phyloP scores from a whole-genome alignment of 2,329 filamentous ascomycete species.

The Septoria petroselini region DNA sequence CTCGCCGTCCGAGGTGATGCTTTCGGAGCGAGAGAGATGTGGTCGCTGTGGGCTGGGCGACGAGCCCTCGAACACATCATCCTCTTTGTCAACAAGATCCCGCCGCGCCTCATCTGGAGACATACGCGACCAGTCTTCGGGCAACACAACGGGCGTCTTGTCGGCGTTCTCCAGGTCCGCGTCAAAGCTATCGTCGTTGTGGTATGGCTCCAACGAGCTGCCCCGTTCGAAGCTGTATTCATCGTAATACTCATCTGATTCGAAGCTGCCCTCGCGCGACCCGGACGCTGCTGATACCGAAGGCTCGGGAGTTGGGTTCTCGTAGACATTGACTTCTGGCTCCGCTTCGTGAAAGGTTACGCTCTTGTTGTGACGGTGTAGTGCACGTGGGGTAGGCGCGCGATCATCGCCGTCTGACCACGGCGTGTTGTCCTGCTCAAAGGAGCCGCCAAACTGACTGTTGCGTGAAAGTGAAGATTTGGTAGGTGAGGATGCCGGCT shows the following conservation, averaged over 20 bases:
- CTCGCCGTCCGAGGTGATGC: constrained; percentile 73
- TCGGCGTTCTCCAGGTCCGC: constrained; percentile 92
- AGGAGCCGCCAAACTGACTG: constrained; percentile 58
- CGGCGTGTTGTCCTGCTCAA: constrained; percentile 33
- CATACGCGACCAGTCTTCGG: constrained; percentile 88
- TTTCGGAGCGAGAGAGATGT: constrained; percentile 64
- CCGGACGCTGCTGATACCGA: constrained; percentile 78
- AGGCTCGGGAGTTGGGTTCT: constrained; percentile 95
- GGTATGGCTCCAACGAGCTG: constrained; percentile 51
- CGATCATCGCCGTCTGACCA: constrained; percentile 65
- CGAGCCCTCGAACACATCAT: constrained; percentile 64
- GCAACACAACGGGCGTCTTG: constrained; percentile 96
- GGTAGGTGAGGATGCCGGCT: constrained; percentile 71
- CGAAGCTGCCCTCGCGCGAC: constrained; percentile 89
- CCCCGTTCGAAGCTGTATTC: constrained; percentile 62
- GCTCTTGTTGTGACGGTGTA: constrained; percentile 87
- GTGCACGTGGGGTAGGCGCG: constrained; percentile 61
- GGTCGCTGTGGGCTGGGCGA: constrained; percentile 52
- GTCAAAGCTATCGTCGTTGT: constrained; percentile 75
- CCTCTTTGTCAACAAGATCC: constrained; percentile 53
- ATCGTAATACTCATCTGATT: constrained; percentile 70
- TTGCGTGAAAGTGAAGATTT: constrained; percentile 81
- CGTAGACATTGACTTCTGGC: constrained; percentile 94
- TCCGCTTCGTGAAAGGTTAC: constrained; percentile 95
- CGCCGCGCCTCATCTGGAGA: constrained; percentile 62